A percentile compares a stretch with the other conserved stretches of the same genome.
phyloP scores from a whole-genome alignment of 2,329 filamentous ascomycete species.

The Cordyceps fumosorosea region DNA sequence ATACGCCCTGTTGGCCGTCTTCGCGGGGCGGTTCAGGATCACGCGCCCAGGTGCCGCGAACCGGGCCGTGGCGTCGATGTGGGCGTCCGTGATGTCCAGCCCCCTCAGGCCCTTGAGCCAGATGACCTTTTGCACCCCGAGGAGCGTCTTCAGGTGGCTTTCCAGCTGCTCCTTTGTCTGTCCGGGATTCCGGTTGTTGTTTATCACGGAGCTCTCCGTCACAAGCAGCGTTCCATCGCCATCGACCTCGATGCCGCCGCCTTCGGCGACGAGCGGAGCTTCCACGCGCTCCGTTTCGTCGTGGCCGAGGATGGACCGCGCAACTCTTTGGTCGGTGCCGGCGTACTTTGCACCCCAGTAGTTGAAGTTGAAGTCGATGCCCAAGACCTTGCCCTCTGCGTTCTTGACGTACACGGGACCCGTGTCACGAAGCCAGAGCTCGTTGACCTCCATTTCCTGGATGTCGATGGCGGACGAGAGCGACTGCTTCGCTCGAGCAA shows the following conservation, averaged over 20 bases:
- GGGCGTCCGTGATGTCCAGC: conserved; percentile 13
- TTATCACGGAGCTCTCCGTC: conserved; percentile 12
- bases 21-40: conserved; percentile 4
- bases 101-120: conserved; percentile 13
- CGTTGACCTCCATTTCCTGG: conserved; percentile 8
- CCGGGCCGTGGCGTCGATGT: conserved; percentile 11
- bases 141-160: not conserved
- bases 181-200: conserved; percentile 13
- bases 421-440: conserved; percentile 26
- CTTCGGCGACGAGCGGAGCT: conserved; percentile 12
- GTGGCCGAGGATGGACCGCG: not conserved
- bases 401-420: conserved; percentile 47
- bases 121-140: conserved; percentile 12
- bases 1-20: not conserved
- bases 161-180: conserved; percentile 8
- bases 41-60: conserved; percentile 9
- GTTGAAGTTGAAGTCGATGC: conserved; percentile 15
- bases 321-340: not conserved
- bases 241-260: conserved; percentile 13
- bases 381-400: conserved; percentile 26
- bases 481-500: not conserved
- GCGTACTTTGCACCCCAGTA: conserved; percentile 12
- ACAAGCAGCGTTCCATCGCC: conserved; percentile 11
- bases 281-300: conserved; percentile 1
- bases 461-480: not conserved